phyloP scores from a whole-genome alignment of 1,139 yeast species.

The Nematodospora anomalae region DNA sequence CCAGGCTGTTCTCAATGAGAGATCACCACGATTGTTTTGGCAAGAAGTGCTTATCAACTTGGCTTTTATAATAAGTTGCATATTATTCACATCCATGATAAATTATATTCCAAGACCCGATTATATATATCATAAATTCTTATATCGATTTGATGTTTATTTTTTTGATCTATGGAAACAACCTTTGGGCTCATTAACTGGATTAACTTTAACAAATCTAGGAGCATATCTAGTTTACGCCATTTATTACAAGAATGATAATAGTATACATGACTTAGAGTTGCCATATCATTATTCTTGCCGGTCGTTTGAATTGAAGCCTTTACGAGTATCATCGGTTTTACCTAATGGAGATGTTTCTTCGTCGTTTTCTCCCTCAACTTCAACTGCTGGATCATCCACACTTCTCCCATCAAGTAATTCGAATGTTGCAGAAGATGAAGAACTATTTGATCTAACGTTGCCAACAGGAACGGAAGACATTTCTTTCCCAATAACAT shows the following conservation, averaged over 20 bases:
- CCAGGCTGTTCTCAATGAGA: slow-evolving; percentile 11
- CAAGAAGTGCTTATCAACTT: slow-evolving; percentile 8
- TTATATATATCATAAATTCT: slow-evolving; percentile 11
- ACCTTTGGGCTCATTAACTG: slow-evolving; percentile 12
- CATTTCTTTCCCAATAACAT: background rate
- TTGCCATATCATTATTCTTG: background rate
- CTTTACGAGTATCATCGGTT: slow-evolving; percentile 9
- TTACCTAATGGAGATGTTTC: background rate
- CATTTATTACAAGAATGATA: slow-evolving; percentile 6
- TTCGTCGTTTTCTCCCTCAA: slow-evolving; percentile 3
- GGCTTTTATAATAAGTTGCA: slow-evolving; percentile 6
- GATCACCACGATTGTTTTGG: slow-evolving; percentile 4
- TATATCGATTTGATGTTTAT: slow-evolving; percentile 14
- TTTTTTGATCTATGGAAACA: slow-evolving; percentile 13
- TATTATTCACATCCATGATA: slow-evolving; percentile 5
- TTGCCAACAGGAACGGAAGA: background rate
- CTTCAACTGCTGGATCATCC: slow-evolving; percentile 7
- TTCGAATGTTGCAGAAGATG: slow-evolving; percentile 6
- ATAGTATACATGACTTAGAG: background rate
- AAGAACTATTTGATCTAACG: slow-evolving; percentile 7
- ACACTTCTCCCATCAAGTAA: slow-evolving; percentile 9
- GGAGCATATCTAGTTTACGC: slow-evolving; percentile 10
- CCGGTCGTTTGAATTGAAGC: slow-evolving; percentile 7
- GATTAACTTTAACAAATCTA: slow-evolving; percentile 8
- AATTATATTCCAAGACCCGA: slow-evolving; percentile 14